A percentile compares a stretch with the other conserved stretches of the same genome.
Evolutionary conservation across 78 protist species (phyloP).

Genomic region (Planoprotostelium fungivorum): DNA sequence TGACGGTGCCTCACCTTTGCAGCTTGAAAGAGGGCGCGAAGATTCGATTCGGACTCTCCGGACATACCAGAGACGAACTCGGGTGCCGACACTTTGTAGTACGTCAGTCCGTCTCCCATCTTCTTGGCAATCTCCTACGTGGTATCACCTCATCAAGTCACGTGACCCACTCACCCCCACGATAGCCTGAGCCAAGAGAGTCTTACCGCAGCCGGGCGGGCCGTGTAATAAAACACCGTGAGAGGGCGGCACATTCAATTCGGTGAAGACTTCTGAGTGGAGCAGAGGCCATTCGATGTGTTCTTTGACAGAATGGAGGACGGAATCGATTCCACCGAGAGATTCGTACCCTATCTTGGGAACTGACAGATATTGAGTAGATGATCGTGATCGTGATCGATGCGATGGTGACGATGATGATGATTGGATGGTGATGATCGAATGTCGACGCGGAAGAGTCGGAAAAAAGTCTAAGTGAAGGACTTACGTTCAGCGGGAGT

Average conservation of each 20-base stretch:
- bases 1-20: background rate
- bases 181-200: slow-evolving; percentile 86
- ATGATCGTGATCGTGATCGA: background rate
- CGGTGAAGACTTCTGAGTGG: slow-evolving; percentile 82
- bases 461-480: no score
- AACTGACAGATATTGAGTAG: background rate
- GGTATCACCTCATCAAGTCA: background rate
- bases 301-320: slow-evolving; percentile 42
- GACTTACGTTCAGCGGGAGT: background rate
- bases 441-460: no score
- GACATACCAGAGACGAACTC: slow-evolving; percentile 91
- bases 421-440: no score
- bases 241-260: slow-evolving; percentile 86
- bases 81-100: slow-evolving; percentile 81
- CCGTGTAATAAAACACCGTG: slow-evolving; percentile 91
- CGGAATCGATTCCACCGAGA: background rate
- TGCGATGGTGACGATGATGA: no score
- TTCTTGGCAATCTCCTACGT: background rate
- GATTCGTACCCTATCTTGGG: background rate
- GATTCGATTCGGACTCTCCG: slow-evolving; percentile 92
- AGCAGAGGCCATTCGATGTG: slow-evolving; percentile 83
- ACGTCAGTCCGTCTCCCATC: slow-evolving; percentile 48
- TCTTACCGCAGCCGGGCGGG: slow-evolving; percentile 97
- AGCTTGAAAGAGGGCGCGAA: slow-evolving; percentile 72
- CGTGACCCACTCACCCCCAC: slow-evolving; percentile 76